A percentile compares a stretch with the other conserved stretches of the same genome.
phyloP scores from a whole-genome alignment of 2,329 filamentous ascomycete species.

The Fusarium chlamydosporum region DNA sequence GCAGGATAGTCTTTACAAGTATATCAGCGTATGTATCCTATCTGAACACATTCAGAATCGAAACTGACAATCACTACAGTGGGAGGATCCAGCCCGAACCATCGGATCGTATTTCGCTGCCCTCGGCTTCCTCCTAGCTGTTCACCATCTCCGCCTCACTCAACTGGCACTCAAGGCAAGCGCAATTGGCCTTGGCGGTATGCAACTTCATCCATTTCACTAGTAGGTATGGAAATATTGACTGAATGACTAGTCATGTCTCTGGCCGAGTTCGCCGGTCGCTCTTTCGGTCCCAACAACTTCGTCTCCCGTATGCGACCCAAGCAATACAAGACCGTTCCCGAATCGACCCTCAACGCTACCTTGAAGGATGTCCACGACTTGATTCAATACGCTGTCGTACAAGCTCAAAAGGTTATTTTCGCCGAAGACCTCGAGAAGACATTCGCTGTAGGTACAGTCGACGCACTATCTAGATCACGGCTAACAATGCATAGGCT shows the following conservation, averaged over 20 bases:
- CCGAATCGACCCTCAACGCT: slow-evolving; percentile 41
- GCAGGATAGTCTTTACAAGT: slow-evolving; percentile 46
- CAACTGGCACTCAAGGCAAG: slow-evolving; percentile 31
- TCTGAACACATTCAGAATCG: accelerated
- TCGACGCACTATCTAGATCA: accelerated
- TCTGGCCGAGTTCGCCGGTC: slow-evolving; percentile 36
- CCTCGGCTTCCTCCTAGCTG: slow-evolving; percentile 31
- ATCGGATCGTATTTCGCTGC: slow-evolving; percentile 40
- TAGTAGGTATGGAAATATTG: accelerated
- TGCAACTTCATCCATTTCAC: accelerated
- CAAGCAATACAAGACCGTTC: slow-evolving; percentile 39
- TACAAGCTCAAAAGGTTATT: slow-evolving; percentile 34
- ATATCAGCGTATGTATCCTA: slow-evolving; percentile 39
- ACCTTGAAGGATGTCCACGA: slow-evolving; percentile 42
- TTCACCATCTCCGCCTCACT: slow-evolving; percentile 40
- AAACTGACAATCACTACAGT: slow-evolving; percentile 8
- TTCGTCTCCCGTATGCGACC: slow-evolving; percentile 40
- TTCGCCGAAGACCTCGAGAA: slow-evolving; percentile 34
- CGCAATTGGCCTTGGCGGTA: slow-evolving; percentile 41
- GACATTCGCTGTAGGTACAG: slow-evolving; percentile 33
- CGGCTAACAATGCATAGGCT: slow-evolving; percentile 13
- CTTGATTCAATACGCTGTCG: slow-evolving; percentile 33
- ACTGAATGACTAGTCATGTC: slow-evolving; percentile 21
- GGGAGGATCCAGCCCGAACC: slow-evolving; percentile 45
- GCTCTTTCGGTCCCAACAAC: slow-evolving; percentile 37